A percentile compares a stretch with the other conserved stretches of the same genome.
Conservation (phyloP, 2,329 filamentous ascomycete genomes). For the Penicillium sclerotiorum region DNA sequence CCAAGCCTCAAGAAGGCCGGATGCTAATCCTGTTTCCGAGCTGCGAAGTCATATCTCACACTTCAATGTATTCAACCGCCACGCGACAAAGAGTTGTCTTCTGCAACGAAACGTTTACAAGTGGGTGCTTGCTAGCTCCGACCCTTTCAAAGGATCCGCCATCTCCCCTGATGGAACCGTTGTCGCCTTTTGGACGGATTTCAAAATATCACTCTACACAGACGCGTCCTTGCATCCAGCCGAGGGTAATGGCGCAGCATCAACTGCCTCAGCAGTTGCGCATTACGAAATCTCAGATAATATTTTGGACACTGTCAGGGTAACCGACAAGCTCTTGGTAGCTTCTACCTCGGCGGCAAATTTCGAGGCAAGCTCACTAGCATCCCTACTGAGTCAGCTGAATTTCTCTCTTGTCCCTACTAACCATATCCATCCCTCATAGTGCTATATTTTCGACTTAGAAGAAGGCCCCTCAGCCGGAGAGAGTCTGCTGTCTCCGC, state of each 20-base stretch:
- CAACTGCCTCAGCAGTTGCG: not conserved
- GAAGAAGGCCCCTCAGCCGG: not conserved
- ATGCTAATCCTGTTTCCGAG: too few species aligned
- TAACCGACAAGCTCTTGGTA: slow-evolving; percentile 7
- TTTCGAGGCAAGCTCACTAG: slow-evolving; percentile 3
- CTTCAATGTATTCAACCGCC: not conserved
- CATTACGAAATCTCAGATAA: not conserved
- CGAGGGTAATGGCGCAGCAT: too few species aligned
- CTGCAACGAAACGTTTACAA: not conserved
- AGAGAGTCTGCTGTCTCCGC: not conserved
- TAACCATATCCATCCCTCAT: not conserved
- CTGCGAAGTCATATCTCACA: too few species aligned
- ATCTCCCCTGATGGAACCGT: slow-evolving; percentile 31
- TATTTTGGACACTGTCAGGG: slow-evolving; percentile 2
- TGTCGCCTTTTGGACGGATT: slow-evolving; percentile 34
- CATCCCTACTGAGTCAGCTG: too few species aligned
- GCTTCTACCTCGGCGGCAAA: not conserved
- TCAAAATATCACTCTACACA: slow-evolving; percentile 30
- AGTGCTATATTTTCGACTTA: slow-evolving; percentile 7
- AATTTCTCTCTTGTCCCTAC: not conserved
- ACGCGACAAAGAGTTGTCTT: not conserved
- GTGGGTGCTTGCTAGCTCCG: slow-evolving; percentile 13
- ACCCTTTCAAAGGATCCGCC: slow-evolving; percentile 30
- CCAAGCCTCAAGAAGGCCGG: too few species aligned
- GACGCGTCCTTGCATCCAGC: slow-evolving; percentile 13